A percentile compares a stretch with the other conserved stretches of the same genome.
These are phyloP conservation scores for Lachnellula suecica DNA, from an alignment of 2,329 filamentous ascomycete species.

Conservation along the genomic window DNA sequence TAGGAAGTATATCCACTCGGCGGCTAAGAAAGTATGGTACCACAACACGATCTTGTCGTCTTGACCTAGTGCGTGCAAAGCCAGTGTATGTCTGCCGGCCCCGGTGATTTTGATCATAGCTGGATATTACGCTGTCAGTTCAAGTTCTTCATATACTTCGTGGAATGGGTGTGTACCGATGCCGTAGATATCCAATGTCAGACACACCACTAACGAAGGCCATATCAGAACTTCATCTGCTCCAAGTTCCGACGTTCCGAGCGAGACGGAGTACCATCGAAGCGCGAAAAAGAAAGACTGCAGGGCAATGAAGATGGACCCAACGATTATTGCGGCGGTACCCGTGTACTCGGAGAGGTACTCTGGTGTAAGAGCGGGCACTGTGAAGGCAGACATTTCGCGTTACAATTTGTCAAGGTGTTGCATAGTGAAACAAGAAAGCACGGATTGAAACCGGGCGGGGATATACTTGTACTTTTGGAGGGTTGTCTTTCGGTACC, in stretches of 20 bases:
- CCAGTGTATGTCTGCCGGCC: not conserved
- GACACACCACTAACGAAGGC: not conserved
- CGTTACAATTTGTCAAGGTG: no score
- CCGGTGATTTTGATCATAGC: constrained; percentile 4
- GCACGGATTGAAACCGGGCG: not conserved
- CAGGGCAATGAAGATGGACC: not conserved
- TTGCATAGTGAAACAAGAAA: not conserved
- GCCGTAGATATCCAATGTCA: not conserved
- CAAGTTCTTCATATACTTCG: not conserved
- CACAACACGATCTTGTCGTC: not conserved
- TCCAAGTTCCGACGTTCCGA: not conserved
- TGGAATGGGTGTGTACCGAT: not conserved
- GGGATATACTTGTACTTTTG: not conserved
- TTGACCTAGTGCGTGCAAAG: not conserved
- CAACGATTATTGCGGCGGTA: not conserved
- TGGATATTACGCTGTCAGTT: not conserved
- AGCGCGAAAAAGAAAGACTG: not conserved
- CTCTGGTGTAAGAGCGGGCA: not conserved
- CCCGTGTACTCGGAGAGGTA: not conserved
- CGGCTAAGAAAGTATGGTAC: not conserved
- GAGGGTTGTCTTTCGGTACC: no score
- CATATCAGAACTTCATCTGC: constrained; percentile 5
- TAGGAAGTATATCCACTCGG: not conserved
- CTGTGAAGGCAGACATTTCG: not conserved
- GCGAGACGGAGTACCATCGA: constrained; percentile 2